Base-by-base conservation (phyloP, 176 grass and related monocot species). In the Oryza punctata region DNA sequence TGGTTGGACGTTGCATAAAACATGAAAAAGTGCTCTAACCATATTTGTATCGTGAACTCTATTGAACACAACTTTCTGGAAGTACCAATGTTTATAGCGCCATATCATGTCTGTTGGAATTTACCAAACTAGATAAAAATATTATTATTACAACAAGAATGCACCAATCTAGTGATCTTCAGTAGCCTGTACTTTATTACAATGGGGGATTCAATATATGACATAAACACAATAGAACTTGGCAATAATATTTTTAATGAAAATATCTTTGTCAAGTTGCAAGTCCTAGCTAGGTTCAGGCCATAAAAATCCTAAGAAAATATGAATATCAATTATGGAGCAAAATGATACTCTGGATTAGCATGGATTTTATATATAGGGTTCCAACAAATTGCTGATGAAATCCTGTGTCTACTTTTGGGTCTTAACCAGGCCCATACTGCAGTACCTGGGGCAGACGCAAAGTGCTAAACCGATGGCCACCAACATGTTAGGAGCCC, bases 151-250 rank as follows among this genome's bases (percentile, higher is more conserved):
- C 13, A 78, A 30, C 44, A 76, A 44, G 35, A 82, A 81, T 37
- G 35, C 21, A 49, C 4, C 37, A 82, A 24, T 38, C 37, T 82
- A 77, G 38, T 3, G 2, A 86, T 72, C 1, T 59, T 45, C 64
- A 67, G 68, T 14, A 50, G 30, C 13, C 23, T 76, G 38, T 71
- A 26, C 10, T 70, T 70, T 43, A 43, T 7, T 71, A 54, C 65
- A 50, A 10, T 70, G 1, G 6, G 19, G 33, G 57, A 33, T 78
- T 13, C 3, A 63, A 70, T 71, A 50, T 46, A 19, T 15, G n/a
- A 81, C 12, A 77, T 69, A 44, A 70, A 19, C 32, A 47, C 59
- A 82, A 78, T 0, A 72, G 29, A 80, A 32, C 44, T 43, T 67
- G 41, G 54, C 21, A 60, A 52, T 16, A 64, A 47, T 40, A 64